phyloP scores from a whole-genome alignment of 805 yeast species.

The Nakazawaea populi region DNA sequence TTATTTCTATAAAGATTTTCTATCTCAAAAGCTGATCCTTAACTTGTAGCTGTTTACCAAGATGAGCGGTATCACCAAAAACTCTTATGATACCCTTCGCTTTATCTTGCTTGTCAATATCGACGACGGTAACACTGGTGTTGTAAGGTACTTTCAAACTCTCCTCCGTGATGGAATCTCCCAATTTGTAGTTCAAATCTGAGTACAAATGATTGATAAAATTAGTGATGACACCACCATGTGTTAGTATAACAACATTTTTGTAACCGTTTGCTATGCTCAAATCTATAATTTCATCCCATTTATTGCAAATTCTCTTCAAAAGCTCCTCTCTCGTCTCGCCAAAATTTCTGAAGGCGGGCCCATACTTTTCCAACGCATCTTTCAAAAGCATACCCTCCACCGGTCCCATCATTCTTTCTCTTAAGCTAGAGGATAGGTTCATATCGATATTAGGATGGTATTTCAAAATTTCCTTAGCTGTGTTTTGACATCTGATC shows the following conservation, averaged over 20 bases:
- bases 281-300: conserved; percentile 35
- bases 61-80: conserved; percentile 66
- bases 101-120: conserved; percentile 34
- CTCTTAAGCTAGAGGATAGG: conserved; percentile 48
- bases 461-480: conserved; percentile 32
- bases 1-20: background rate
- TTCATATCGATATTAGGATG: conserved; percentile 22
- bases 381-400: conserved; percentile 70
- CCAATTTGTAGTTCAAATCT: conserved; percentile 31
- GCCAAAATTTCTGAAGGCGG: conserved; percentile 57
- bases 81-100: conserved; percentile 37
- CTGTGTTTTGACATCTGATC: conserved; percentile 56
- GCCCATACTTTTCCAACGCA: conserved; percentile 56
- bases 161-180: conserved; percentile 29
- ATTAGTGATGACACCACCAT: conserved; percentile 76
- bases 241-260: conserved; percentile 63
- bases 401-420: conserved; percentile 71
- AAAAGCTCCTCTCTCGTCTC: conserved; percentile 46
- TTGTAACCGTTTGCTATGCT: conserved; percentile 26
- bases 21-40: conserved; percentile 41
- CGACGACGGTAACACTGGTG: conserved; percentile 68
- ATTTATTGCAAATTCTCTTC: conserved; percentile 40
- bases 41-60: conserved; percentile 50
- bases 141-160: conserved; percentile 60
- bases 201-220: conserved; percentile 45